Evolutionary conservation across 495 filamentous ascomycete species (phyloP).

Genomic region (Penicillium ochrochloron): DNA sequence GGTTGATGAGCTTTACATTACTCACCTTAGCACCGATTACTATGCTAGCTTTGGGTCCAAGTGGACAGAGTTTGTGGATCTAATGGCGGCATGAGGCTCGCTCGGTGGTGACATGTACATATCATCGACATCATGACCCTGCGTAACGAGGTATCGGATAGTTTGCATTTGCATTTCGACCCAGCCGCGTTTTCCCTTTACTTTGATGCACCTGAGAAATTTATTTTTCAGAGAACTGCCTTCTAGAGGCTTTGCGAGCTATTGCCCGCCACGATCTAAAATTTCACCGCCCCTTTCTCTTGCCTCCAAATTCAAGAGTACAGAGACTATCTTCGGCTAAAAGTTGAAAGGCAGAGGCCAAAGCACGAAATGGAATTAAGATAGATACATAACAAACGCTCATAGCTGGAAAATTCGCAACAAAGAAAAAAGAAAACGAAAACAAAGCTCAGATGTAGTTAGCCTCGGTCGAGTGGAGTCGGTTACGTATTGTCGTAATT

Average conservation of each 20-base stretch:
- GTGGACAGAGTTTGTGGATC: conserved; percentile 49
- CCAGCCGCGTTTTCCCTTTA: background rate
- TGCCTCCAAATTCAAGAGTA: background rate
- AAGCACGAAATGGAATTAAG: background rate
- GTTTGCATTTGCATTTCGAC: background rate
- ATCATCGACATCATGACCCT: background rate
- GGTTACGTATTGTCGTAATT: conserved; percentile 21
- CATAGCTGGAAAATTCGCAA: background rate
- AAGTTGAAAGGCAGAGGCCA: background rate
- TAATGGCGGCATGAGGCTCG: conserved; percentile 39
- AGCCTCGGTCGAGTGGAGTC: conserved; percentile 9
- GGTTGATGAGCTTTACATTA: conserved; percentile 51
- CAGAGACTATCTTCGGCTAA: background rate
- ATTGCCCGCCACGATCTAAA: background rate
- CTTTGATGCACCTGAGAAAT: background rate
- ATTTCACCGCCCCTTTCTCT: conserved; percentile 12
- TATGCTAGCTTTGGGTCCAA: conserved; percentile 49
- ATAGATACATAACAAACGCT: background rate
- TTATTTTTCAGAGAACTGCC: background rate
- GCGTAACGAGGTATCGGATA: conserved; percentile 10
- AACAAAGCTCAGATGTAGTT: conserved; percentile 1
- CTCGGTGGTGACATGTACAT: background rate
- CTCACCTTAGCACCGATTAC: conserved; percentile 47
- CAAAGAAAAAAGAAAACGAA: background rate
- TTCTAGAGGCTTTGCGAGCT: background rate